Base-by-base conservation (phyloP, 2,329 filamentous ascomycete species). In the Diplodia scrobiculata region DNA sequence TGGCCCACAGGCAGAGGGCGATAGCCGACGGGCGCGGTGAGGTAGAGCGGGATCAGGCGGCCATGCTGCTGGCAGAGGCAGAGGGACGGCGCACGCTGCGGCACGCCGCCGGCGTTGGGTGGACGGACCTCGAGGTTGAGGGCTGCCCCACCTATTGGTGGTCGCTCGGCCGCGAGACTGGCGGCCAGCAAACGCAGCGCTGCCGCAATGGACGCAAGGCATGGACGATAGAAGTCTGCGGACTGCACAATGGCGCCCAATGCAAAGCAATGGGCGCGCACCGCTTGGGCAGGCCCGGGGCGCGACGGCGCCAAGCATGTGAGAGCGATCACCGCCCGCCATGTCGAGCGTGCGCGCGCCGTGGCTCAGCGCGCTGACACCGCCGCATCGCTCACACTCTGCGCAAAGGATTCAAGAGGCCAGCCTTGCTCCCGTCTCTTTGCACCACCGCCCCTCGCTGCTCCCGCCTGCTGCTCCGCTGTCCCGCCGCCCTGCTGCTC, bases 321-420 rank as follows among this genome's bases (percentile, higher is more conserved):
- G 38, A 47, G 55, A 60, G 55, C 38, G 55, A 60, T 60, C 55
- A 60, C 55, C 55, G 55, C 55, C 38, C 19, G 25, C 38, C 38
- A 47, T 25, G 25, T 59, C 38, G 54, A 59, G 38, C 51, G 51
- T 54, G 51, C 51, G 50, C 27, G 51, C 54, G 60, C 60, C 48
- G 60, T 64, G 60, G 60, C 60, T 64, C 62, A 64, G 62, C 38
- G 29, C 19, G 59, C 45, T 52, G 59, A 63, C 59, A 63, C 59
- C 59, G 62, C 62, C 62, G 62, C 62, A 64, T 32, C 47, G 50
- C 48, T 41, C 60, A 63, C 59, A n/a, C 41, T 50, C 36, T 32
- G 59, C 47, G 32, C 48, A 36, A 38, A 41, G 50, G 60, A 63
- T 66, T 50, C 54, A 52, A 66, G 53, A 66, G 50, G 36, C 45